Evolutionary conservation across 495 filamentous ascomycete species (phyloP), one percentile per base, ranked within the genome.

Genomic region (Letharia lupina): DNA sequence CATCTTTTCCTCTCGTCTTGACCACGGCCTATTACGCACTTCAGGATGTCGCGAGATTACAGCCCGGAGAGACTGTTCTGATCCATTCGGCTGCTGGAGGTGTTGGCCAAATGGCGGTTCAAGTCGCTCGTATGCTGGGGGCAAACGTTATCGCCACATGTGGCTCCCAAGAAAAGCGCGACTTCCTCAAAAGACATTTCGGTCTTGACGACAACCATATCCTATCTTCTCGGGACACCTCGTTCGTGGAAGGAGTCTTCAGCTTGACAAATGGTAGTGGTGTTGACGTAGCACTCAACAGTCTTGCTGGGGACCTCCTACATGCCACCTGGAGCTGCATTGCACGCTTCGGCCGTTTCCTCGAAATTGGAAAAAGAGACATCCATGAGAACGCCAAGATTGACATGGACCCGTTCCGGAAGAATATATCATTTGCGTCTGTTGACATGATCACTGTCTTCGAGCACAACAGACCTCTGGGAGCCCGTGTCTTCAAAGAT

Each of bases 221-320:
- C 52, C 83, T 86, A 63, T 73, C 79, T 54, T 83, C 78, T 44
- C 72, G 79, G 20, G 75, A 78, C 40, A 67, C 73, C 2, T 73
- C 77, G 1, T 85, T 84, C 63, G 65, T 75, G 0, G 67, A 76
- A 28, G 79, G 74, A 18, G 66, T 86, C 1, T 70, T 80, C 33
- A 62, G 72, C 1, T 71, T 74, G 20, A 89, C 85, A 63, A 74
- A 42, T 78, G 81, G n/a, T 0, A 67, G 71, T 37, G 83, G 84
- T 18, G 81, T 84, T 35, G 81, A 84, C 59, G 76, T 86, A 18
- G 79, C 82, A 0, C 71, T 86, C n/a, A 83, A 85, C 64, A 80
- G 81, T 16, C 76, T 86, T 18, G 77, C 81, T 12, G 79, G 80
- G 13, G 80, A 82, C 67, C 71, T 80, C 0, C 73, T 82, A 2